Percentiles rank a stretch among this genome's conserved stretches.
Evolutionary conservation across 345 rosid species (phyloP).

Genomic region (Gossypium raimondii): DNA sequence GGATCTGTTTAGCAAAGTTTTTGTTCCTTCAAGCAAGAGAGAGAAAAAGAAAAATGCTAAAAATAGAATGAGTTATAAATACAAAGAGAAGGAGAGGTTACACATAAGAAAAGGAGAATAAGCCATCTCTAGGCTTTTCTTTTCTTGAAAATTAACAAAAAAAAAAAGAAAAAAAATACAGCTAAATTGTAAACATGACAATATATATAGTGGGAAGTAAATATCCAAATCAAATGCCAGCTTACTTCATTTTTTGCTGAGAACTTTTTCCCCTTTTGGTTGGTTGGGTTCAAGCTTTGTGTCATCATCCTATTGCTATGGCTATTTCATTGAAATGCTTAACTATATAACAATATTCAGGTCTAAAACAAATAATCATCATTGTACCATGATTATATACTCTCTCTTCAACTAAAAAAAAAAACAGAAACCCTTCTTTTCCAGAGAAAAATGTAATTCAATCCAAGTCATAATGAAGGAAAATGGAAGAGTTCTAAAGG

Average conservation of each 20-base stretch:
- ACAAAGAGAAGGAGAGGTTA: conserved; percentile 21
- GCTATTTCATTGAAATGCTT: not conserved
- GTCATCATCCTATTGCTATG: not conserved
- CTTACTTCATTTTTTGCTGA: not conserved
- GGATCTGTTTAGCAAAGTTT: not conserved
- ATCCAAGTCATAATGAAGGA: not conserved
- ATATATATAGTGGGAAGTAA: not conserved
- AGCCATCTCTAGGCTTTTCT: not conserved
- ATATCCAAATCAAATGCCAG: not conserved
- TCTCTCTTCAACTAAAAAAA: too few species aligned
- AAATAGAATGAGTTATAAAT: conserved; percentile 26
- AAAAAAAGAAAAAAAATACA: not conserved
- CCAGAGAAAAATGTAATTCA: not conserved
- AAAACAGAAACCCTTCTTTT: not conserved
- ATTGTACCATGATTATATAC: too few species aligned
- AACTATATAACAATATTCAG: not conserved
- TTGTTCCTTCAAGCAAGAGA: conserved; percentile 13
- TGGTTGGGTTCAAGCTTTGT: not conserved
- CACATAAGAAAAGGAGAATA: conserved; percentile 23
- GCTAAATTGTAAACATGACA: not conserved
- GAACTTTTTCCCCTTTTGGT: not conserved
- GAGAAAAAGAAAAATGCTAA: conserved; percentile 21
- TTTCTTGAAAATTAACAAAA: not conserved
- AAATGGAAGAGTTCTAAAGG: not conserved
- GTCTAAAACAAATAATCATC: too few species aligned